Evolutionary conservation across 768 basidiomycete genomes (phyloP).

Genomic region (Russula dissimulans): DNA sequence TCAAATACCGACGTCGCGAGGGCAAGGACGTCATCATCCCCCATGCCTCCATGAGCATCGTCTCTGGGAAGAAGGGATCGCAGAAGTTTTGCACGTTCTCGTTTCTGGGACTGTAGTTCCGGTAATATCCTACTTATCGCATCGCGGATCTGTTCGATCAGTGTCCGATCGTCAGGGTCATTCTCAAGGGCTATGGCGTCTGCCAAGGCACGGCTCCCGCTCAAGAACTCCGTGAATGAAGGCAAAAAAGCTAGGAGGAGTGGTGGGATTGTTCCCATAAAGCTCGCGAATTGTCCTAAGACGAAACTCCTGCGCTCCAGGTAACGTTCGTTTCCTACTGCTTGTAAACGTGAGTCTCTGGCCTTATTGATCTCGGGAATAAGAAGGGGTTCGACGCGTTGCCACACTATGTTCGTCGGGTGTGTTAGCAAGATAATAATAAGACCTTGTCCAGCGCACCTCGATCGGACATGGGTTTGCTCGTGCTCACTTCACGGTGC

Average conservation of each 20-base stretch:
- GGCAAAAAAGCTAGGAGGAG: background rate
- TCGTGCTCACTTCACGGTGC: slow-evolving; percentile 7
- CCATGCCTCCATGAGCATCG: background rate
- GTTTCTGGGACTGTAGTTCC: background rate
- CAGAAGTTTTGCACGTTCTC: background rate
- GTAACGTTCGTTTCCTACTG: background rate
- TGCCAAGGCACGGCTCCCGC: background rate
- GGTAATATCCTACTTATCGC: background rate
- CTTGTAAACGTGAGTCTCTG: background rate
- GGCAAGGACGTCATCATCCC: background rate
- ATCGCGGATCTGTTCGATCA: background rate
- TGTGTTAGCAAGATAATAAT: background rate
- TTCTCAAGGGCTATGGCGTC: background rate
- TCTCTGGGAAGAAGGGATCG: background rate
- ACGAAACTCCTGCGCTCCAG: background rate
- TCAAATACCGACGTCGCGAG: slow-evolving; percentile 2
- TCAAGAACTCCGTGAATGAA: background rate
- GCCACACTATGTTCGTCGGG: background rate
- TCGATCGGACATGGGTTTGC: slow-evolving; percentile 13
- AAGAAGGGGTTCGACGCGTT: slow-evolving; percentile 2
- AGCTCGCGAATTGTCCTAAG: background rate
- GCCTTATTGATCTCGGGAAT: background rate
- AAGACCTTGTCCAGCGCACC: background rate
- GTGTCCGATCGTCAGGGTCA: background rate
- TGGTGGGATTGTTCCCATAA: background rate